A percentile compares a stretch with the other conserved stretches of the same genome.
Conservation (phyloP, 2,329 filamentous ascomycete genomes). For the Aspergillus uvarum region DNA sequence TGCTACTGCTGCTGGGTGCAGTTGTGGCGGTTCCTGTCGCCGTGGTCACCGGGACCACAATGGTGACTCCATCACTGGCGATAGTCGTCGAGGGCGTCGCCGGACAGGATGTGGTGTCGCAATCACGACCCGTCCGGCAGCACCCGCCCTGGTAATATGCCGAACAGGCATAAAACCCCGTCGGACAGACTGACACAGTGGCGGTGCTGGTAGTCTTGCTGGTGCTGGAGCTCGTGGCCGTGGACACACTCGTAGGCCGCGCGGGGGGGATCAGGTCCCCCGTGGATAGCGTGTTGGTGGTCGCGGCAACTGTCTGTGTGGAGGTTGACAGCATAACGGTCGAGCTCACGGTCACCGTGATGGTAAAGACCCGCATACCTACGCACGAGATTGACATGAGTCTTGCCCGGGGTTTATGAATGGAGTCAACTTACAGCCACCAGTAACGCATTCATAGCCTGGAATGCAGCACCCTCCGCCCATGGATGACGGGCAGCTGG, state of each 20-base stretch:
- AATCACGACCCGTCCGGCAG: slow-evolving; percentile 84
- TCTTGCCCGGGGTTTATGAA: no score
- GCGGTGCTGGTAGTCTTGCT: slow-evolving; percentile 29
- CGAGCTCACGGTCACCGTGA: slow-evolving; percentile 37
- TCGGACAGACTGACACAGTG: slow-evolving; percentile 64
- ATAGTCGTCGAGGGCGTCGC: slow-evolving; percentile 66
- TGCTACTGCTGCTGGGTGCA: slow-evolving; percentile 27
- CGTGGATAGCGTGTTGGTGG: slow-evolving; percentile 24
- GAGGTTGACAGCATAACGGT: slow-evolving; percentile 33
- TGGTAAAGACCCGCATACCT: slow-evolving; percentile 37
- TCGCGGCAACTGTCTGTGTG: slow-evolving; percentile 31
- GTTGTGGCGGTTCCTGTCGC: slow-evolving; percentile 31
- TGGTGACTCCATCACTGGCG: slow-evolving; percentile 63
- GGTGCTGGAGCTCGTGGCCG: slow-evolving; percentile 39
- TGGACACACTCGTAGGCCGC: slow-evolving; percentile 39
- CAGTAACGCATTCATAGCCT: slow-evolving; percentile 56
- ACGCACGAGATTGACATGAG: not conserved
- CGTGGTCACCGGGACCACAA: slow-evolving; percentile 61
- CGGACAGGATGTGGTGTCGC: slow-evolving; percentile 76
- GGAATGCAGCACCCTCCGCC: slow-evolving; percentile 65
- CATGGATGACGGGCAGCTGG: slow-evolving; percentile 52
- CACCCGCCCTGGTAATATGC: slow-evolving; percentile 80
- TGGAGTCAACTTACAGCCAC: slow-evolving; percentile 54
- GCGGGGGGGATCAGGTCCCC: slow-evolving; percentile 36
- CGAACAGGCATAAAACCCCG: slow-evolving; percentile 86